A percentile compares a stretch with the other conserved stretches of the same genome.
Evolutionary conservation across 2,329 filamentous ascomycete genomes (phyloP).

Genomic region (Neocatenulostroma microsporum): DNA sequence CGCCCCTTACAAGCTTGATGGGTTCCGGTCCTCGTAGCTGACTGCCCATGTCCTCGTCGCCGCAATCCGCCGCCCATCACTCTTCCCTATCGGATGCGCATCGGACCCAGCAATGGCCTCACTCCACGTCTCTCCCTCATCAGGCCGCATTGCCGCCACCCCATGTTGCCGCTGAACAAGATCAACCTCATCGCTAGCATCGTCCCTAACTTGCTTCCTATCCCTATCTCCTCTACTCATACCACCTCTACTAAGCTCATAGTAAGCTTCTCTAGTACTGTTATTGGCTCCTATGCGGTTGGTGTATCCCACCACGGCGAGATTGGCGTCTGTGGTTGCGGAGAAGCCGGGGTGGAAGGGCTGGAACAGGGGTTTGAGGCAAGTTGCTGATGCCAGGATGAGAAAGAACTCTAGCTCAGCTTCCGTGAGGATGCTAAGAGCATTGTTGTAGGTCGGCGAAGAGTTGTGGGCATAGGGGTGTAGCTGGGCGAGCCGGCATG

Average conservation of each 20-base stretch:
- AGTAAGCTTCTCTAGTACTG: not conserved
- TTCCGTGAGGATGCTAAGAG: slow-evolving; percentile 2
- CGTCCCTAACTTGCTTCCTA: too few species aligned
- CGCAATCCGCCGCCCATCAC: too few species aligned
- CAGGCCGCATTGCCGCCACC: too few species aligned
- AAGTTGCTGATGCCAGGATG: slow-evolving; percentile 5
- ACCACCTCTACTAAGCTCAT: not conserved
- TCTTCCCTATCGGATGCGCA: too few species aligned
- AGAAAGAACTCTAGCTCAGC: slow-evolving; percentile 1
- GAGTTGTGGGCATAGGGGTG: not conserved
- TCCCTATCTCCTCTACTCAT: too few species aligned
- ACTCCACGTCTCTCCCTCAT: too few species aligned
- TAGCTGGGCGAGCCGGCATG: not conserved
- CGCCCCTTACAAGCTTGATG: too few species aligned
- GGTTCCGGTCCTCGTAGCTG: too few species aligned
- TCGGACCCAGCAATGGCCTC: too few species aligned
- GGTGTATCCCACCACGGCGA: not conserved
- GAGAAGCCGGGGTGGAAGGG: slow-evolving; percentile 7
- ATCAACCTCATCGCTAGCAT: too few species aligned
- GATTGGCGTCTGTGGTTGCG: not conserved
- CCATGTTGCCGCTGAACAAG: too few species aligned
- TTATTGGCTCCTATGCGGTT: not conserved
- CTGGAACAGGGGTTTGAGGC: slow-evolving; percentile 5
- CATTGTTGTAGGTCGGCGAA: not conserved
- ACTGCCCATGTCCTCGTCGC: too few species aligned